These are phyloP conservation scores for Puccinia triticina DNA, from an alignment of 1,284 basidiomycete genomes.

Conservation along the genomic window DNA sequence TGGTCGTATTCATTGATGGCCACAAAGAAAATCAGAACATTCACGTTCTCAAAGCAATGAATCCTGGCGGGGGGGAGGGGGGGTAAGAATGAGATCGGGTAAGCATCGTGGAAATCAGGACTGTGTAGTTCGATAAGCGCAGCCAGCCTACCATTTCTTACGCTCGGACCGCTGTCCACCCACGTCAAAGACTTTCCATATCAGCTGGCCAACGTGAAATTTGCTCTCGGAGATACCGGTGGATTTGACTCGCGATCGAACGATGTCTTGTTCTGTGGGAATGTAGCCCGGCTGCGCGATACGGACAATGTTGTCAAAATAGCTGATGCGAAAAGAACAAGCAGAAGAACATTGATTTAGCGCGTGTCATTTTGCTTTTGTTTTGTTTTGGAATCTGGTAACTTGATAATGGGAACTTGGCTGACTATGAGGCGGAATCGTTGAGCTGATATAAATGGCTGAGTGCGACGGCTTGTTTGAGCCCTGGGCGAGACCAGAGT, in stretches of 20 bases:
- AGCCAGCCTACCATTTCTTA: conserved; percentile 65
- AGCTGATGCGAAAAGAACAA: conserved; percentile 60
- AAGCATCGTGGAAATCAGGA: too few species aligned
- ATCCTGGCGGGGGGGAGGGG: conserved; percentile 11
- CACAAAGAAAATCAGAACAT: conserved; percentile 44
- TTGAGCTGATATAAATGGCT: conserved; percentile 39
- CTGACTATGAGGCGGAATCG: conserved; percentile 37
- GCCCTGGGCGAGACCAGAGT: conserved; percentile 26
- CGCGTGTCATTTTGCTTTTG: too few species aligned
- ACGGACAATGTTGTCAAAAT: conserved; percentile 75
- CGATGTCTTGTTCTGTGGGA: conserved; percentile 67
- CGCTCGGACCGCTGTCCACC: conserved; percentile 87
- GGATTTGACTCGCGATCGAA: conserved; percentile 81
- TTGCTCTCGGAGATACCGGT: conserved; percentile 92
- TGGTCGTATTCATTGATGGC: conserved; percentile 50
- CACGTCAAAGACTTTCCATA: conserved; percentile 76
- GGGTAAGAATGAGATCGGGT: not conserved
- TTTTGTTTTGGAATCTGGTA: not conserved
- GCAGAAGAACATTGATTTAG: not conserved
- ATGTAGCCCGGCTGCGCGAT: conserved; percentile 74
- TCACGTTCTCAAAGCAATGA: conserved; percentile 50
- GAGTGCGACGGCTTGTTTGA: conserved; percentile 15
- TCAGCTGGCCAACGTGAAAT: conserved; percentile 66
- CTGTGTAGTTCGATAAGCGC: not conserved
- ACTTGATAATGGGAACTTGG: not conserved